Base-by-base conservation (phyloP, 164 flowering plant species). In the Magnolia changhungtana region DNA sequence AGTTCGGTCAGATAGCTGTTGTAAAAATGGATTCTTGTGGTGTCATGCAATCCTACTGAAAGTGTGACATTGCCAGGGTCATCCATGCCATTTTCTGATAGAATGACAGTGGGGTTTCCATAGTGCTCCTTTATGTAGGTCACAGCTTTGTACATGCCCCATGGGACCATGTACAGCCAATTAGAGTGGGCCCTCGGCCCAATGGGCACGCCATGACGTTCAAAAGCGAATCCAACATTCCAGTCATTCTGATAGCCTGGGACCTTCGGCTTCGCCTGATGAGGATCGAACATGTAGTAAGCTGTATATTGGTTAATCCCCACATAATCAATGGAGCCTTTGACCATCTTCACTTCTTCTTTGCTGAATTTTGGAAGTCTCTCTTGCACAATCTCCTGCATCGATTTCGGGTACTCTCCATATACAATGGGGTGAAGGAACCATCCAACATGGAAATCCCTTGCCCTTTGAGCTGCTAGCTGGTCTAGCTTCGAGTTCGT, bases 11-110 rank as follows among this genome's bases (percentile, higher is more conserved):
- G 72, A 72, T 93, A 93, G 71, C 80, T 75, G 59, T 74, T 87
- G 87, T 90, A 93, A 82, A 65, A 95, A 75, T 83, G 76, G 65
- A 92, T 85, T 81, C 97, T 89, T 19, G 77, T 80, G 63, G 85
- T 87, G 82, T 95, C 98, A n/a, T 88, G 88, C 77, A 90, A 63
- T 29, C 86, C 98, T 27, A 78, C 50, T 0, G 88, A 65, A 67
- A 91, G 84, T 2, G 91, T 90, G 13, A 91, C 84, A 80, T 88
- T 89, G 0, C 96, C 98, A 1, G 98, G 94, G 71, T 95, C 88
- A 83, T 95, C 98, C 98, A 91, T 95, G 63, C 98, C 74, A 72
- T 78, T 81, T 67, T 81, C 83, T 13, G 83, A 71, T 37, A 81
- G 78, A 21, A 81, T 71, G 11, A 81, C 51, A 8, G 80, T 78